Base-by-base conservation (phyloP, 129 eudicot species). In the Artemisia tridentata region DNA sequence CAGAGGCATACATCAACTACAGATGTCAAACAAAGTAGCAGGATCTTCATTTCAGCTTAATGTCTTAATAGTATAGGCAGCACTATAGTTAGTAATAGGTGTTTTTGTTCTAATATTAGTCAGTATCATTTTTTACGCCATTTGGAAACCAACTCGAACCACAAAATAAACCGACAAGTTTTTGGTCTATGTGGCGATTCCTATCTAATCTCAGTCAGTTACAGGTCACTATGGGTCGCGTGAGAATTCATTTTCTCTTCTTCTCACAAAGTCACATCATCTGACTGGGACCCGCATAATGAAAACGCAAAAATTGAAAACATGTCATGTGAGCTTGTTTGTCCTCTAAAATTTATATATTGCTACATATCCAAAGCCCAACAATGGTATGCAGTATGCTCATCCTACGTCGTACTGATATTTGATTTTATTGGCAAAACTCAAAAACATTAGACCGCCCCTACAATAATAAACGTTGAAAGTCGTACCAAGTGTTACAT, bases 1-100 rank as follows among this genome's bases (percentile, higher is more conserved):
- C 23, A 19, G 65, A 64, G 71, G 18, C 67, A 45, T 55, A 65
- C 12, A 17, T 62, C 20, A 60, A 50, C 75, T 23, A 52, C 23
- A 62, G 49, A 19, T 50, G 75, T 61, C 56, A 68, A 76, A 68
- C 75, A 34, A 76, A 69, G 65, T 68, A 20, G 55, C 38, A 60
- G 38, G 75, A 49, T 61, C 69, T 76, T 3, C 7, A 3, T 27
- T 23, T 68, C 50, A 54, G 53, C 53, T 52, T 15, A 62, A 15
- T 61, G 70, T 20, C 43, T 18, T 73, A 65, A 63, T 73, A 51
- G 61, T 63, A 51, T 64, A 45, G 23, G 72, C 55, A 65, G 72
- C 34, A 74, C 31, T 23, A n/a, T 43, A n/a, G 53, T 56, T 75
- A 66, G 72, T 68, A 54, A 60, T 38, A 31, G 62, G 62, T 56